phyloP scores from a whole-genome alignment of 1,284 basidiomycete genomes.

The Leucoagaricus sp. region DNA sequence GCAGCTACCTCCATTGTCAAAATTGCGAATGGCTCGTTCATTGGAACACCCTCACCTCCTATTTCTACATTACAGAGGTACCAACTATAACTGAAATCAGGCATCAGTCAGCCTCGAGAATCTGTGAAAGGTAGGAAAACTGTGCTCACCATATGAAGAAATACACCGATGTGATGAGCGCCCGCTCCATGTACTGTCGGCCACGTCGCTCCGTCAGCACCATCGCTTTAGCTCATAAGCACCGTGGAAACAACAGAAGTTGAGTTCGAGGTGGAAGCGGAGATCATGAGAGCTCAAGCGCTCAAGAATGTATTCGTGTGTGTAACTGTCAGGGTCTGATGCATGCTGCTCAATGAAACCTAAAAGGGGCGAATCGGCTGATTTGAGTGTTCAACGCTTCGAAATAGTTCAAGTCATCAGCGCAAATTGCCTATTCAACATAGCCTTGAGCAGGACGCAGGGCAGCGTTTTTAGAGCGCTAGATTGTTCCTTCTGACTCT shows the following conservation, averaged over 20 bases:
- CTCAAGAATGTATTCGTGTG: background rate
- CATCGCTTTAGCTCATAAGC: background rate
- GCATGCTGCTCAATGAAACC: background rate
- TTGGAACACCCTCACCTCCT: slow-evolving; percentile 34
- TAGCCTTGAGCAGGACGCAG: slow-evolving; percentile 1
- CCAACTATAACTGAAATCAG: slow-evolving; percentile 31
- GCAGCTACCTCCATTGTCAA: slow-evolving; percentile 28
- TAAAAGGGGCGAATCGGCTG: too few relatives aligned
- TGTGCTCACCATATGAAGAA: slow-evolving; percentile 11
- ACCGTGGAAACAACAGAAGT: too few relatives aligned
- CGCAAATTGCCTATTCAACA: background rate
- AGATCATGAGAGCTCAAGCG: background rate
- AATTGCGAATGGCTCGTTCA: too few relatives aligned
- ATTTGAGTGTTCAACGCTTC: background rate
- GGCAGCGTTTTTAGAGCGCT: background rate
- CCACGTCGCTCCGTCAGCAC: background rate
- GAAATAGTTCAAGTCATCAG: background rate
- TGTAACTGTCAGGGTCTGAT: background rate
- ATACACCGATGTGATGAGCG: background rate
- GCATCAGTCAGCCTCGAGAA: background rate
- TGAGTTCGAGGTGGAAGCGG: background rate
- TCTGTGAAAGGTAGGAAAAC: background rate
- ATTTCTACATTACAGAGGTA: slow-evolving; percentile 41
- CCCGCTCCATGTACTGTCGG: background rate
- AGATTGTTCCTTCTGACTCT: background rate